Evolutionary conservation across 352 stramenopile genomes (phyloP).

Genomic region (Phytophthora nicotianae): DNA sequence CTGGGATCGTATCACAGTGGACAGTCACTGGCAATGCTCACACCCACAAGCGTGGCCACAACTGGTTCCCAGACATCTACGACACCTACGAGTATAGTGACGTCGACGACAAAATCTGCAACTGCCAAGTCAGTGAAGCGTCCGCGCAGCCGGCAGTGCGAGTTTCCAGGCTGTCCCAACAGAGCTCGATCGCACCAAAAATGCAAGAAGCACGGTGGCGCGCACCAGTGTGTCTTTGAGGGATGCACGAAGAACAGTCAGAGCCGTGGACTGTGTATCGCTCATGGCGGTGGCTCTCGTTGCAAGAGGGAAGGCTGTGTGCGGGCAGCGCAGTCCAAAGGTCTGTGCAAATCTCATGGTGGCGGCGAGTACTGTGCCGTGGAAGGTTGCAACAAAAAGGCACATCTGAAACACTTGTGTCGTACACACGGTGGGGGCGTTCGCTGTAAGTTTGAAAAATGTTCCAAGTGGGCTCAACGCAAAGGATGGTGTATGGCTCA

Average conservation of each 20-base stretch:
- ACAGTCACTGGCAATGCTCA: conserved; percentile 13
- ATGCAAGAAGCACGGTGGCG: conserved; percentile 91
- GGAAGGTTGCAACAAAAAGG: conserved; percentile 85
- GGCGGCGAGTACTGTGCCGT: conserved; percentile 84
- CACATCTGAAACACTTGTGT: conserved; percentile 86
- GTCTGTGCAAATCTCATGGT: conserved; percentile 86
- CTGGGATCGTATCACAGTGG: conserved; percentile 27
- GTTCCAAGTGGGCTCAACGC: conserved; percentile 85
- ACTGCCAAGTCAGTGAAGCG: conserved; percentile 34
- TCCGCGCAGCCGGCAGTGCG: conserved; percentile 65
- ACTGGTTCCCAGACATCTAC: neutral
- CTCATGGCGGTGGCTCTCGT: conserved; percentile 79
- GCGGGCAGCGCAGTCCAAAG: conserved; percentile 84
- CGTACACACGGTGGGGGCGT: conserved; percentile 87
- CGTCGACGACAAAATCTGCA: conserved; percentile 15
- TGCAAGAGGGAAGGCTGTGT: conserved; percentile 84
- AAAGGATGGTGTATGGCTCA: conserved; percentile 91
- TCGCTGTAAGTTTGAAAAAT: conserved; percentile 81
- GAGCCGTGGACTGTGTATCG: conserved; percentile 85
- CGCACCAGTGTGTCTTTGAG: conserved; percentile 83
- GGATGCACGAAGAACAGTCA: conserved; percentile 90
- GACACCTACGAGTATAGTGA: neutral
- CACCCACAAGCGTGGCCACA: conserved; percentile 1
- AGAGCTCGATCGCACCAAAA: conserved; percentile 85
- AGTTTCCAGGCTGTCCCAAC: conserved; percentile 77